Evolutionary conservation across 495 filamentous ascomycete species (phyloP).

Genomic region (Talaromyces wortmannii): DNA sequence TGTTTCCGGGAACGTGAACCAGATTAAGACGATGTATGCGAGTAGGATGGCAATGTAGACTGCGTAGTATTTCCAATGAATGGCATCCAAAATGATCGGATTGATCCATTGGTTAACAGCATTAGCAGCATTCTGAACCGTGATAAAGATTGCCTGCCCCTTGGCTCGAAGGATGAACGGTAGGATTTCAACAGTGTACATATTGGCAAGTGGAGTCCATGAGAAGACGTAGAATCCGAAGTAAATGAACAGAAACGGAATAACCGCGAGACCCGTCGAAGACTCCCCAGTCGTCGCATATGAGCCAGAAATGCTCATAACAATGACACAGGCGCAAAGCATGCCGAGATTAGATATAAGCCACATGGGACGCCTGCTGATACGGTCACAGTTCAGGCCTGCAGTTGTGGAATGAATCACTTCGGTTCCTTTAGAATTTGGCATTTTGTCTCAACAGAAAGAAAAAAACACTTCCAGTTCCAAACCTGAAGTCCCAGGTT

Average conservation of each 20-base stretch:
- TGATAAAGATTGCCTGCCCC: slow-evolving; percentile 12
- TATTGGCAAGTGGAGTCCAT: background rate
- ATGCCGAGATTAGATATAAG: slow-evolving; percentile 51
- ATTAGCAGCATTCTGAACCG: background rate
- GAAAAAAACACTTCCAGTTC: too few species aligned
- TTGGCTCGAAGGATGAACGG: slow-evolving; percentile 65
- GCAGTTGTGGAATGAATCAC: too few species aligned
- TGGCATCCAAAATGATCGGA: slow-evolving; percentile 22
- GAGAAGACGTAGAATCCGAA: slow-evolving; percentile 32
- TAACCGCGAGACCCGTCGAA: slow-evolving; percentile 38
- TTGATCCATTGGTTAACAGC: slow-evolving; percentile 11
- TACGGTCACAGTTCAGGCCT: background rate
- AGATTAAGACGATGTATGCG: slow-evolving; percentile 38
- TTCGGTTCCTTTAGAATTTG: too few species aligned
- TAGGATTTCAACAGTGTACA: slow-evolving; percentile 57
- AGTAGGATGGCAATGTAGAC: slow-evolving; percentile 24
- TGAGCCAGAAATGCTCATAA: too few species aligned
- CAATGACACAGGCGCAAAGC: slow-evolving; percentile 54
- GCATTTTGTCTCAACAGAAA: too few species aligned
- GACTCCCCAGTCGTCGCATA: slow-evolving; percentile 19
- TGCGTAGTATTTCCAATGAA: slow-evolving; percentile 31
- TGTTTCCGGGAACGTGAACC: slow-evolving; percentile 78
- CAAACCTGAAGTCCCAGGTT: too few species aligned
- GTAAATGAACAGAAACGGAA: slow-evolving; percentile 57
- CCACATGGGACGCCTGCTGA: slow-evolving; percentile 50